Evolutionary conservation across 108 stramenopile genomes (phyloP).

Genomic region (Skeletonema menzelii): DNA sequence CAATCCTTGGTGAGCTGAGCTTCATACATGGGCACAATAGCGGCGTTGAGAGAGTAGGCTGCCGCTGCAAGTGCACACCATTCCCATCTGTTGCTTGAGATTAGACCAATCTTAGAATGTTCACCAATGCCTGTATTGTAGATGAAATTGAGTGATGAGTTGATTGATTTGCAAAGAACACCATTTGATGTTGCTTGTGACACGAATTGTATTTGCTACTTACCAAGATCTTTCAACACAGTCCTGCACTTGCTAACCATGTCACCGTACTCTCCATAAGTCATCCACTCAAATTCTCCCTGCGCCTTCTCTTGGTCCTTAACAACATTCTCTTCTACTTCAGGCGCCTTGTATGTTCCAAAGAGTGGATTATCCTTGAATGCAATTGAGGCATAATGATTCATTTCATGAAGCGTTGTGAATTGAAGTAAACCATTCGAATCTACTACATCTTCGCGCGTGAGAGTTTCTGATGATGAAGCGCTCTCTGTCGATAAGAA

Average conservation of each 20-base stretch:
- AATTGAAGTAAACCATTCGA: conserved; percentile 59
- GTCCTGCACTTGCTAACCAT: conserved; percentile 64
- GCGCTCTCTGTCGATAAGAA: background rate
- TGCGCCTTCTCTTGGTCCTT: conserved; percentile 28
- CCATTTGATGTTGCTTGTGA: background rate
- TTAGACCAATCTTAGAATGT: conserved; percentile 84
- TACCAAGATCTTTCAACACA: conserved; percentile 82
- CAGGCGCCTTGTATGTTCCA: conserved; percentile 60
- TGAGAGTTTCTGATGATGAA: conserved; percentile 17
- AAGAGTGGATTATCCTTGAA: conserved; percentile 69
- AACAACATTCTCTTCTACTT: conserved; percentile 33
- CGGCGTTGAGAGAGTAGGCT: conserved; percentile 88
- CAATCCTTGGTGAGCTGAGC: conserved; percentile 93
- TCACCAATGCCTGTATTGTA: conserved; percentile 56
- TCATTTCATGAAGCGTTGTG: conserved; percentile 81
- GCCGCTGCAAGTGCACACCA: conserved; percentile 92
- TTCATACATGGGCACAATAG: conserved; percentile 93
- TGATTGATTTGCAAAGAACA: conserved; percentile 1
- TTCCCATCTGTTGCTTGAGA: conserved; percentile 93
- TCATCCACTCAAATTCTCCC: conserved; percentile 73
- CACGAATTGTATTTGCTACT: conserved; percentile 13
- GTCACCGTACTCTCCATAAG: conserved; percentile 69
- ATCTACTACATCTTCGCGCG: conserved; percentile 64
- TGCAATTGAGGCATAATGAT: conserved; percentile 56
- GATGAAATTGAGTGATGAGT: background rate